phyloP scores from a whole-genome alignment of 116 monocot genomes.

The Iris pallida region DNA sequence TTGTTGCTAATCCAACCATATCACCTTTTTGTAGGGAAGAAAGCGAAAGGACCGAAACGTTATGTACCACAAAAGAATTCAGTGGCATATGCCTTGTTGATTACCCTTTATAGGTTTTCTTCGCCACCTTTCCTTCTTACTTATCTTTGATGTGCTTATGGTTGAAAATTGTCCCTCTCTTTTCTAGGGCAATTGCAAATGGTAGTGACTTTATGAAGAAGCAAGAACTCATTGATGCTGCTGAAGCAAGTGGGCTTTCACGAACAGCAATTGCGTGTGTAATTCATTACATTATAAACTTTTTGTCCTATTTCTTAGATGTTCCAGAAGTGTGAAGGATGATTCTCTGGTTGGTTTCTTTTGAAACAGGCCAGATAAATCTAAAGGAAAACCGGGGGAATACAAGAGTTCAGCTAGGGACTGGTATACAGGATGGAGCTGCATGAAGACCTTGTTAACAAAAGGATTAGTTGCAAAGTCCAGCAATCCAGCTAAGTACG shows the following conservation, averaged over 20 bases:
- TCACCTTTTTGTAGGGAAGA: constrained; percentile 51
- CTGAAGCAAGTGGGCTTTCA: constrained; percentile 92
- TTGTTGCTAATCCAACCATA: neutral
- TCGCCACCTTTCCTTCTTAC: neutral
- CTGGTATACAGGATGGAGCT: constrained; percentile 94
- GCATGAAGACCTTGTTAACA: constrained; percentile 79
- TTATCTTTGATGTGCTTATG: constrained; percentile 9
- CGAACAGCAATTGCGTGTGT: constrained; percentile 61
- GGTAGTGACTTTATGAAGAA: constrained; percentile 72
- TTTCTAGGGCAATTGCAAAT: constrained; percentile 38
- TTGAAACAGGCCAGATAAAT: constrained; percentile 57
- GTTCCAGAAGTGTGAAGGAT: neutral
- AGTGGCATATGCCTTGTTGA: constrained; percentile 80
- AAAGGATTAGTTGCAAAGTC: constrained; percentile 90
- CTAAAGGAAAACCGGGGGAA: constrained; percentile 60
- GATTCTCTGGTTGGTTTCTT: neutral
- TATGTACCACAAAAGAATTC: constrained; percentile 96
- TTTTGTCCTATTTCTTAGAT: neutral
- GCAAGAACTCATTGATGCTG: constrained; percentile 88
- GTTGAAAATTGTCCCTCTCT: neutral
- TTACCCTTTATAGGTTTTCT: constrained; percentile 79
- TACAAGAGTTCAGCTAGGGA: constrained; percentile 61
- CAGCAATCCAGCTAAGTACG: constrained; percentile 83
- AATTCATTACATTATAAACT: neutral
- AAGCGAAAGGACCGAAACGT: constrained; percentile 50